Evolutionary conservation across 1,284 basidiomycete genomes (phyloP).

Genomic region (Pseudozyma tsukubaensis): DNA sequence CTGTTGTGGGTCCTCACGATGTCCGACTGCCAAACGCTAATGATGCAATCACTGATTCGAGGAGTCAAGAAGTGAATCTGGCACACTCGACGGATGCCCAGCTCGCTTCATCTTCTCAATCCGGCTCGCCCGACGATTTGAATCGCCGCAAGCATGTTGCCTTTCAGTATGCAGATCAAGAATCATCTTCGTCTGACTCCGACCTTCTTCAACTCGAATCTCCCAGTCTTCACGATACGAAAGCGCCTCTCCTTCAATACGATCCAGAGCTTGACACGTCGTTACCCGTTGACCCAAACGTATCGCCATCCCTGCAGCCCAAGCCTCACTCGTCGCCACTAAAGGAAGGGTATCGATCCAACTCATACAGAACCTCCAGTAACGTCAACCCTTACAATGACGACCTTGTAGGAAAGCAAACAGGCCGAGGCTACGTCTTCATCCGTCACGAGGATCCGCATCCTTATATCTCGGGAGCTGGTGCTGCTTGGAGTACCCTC

Average conservation of each 20-base stretch:
- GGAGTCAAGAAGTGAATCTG: not conserved
- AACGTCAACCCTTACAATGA: conserved; percentile 11
- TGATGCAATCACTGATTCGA: too few species aligned
- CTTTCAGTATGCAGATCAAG: conserved; percentile 30
- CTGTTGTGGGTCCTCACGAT: too few species aligned
- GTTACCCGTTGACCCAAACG: conserved; percentile 2
- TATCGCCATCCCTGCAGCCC: not conserved
- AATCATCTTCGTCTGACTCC: conserved; percentile 1
- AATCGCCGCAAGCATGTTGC: conserved; percentile 35
- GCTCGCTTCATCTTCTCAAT: not conserved
- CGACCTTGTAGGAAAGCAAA: conserved; percentile 42
- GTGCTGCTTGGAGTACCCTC: conserved; percentile 30
- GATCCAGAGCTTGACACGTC: not conserved
- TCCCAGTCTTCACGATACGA: not conserved
- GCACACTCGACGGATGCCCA: not conserved
- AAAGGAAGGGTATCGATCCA: conserved; percentile 2
- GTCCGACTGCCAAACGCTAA: too few species aligned
- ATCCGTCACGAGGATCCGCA: conserved; percentile 20
- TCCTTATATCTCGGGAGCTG: conserved; percentile 19
- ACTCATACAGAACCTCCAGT: not conserved
- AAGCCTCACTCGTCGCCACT: conserved; percentile 1
- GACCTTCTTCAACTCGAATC: conserved; percentile 3
- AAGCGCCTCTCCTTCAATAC: not conserved
- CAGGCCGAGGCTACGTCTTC: conserved; percentile 46
- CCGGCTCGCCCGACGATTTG: conserved; percentile 13